Conservation (phyloP, 192 early-diverging fungal species). For the Mortierella claussenii region DNA sequence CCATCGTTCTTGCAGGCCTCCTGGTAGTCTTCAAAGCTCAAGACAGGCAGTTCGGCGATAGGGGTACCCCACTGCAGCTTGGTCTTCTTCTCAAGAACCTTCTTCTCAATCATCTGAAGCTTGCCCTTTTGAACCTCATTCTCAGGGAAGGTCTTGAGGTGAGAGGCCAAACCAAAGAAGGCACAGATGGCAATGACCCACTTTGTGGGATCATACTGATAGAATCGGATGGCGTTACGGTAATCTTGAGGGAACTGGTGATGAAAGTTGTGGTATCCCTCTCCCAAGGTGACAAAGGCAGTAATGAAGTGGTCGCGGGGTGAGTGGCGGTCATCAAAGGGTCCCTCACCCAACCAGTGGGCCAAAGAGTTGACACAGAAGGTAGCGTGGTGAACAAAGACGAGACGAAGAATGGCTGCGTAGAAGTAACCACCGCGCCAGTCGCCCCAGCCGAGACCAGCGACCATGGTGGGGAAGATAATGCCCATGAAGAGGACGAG, state of each 20-base stretch:
- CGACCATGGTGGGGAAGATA: constrained; percentile 83
- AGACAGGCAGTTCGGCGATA: constrained; percentile 74
- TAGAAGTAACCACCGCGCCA: constrained; percentile 84
- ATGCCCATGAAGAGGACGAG: constrained; percentile 82
- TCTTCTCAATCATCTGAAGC: constrained; percentile 78
- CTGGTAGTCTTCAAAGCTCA: constrained; percentile 71
- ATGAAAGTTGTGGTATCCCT: constrained; percentile 91
- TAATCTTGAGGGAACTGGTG: constrained; percentile 91
- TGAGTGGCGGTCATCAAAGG: constrained; percentile 86
- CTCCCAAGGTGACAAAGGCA: constrained; percentile 81
- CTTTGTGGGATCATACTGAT: constrained; percentile 88
- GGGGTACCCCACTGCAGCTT: constrained; percentile 80
- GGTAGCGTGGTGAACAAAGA: constrained; percentile 87
- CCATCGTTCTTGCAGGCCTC: constrained; percentile 63
- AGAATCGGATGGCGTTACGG: constrained; percentile 81
- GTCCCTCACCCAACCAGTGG: constrained; percentile 76
- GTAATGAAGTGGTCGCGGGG: constrained; percentile 87
- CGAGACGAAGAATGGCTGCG: constrained; percentile 77
- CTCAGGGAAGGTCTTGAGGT: constrained; percentile 78
- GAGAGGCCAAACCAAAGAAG: constrained; percentile 71
- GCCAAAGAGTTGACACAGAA: constrained; percentile 90
- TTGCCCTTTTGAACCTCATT: constrained; percentile 86
- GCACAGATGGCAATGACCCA: constrained; percentile 77
- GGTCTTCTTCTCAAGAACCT: constrained; percentile 71
- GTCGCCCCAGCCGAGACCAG: constrained; percentile 87